Evolutionary conservation across 352 stramenopile species (phyloP), one percentile per base, ranked within the genome.

Genomic region (Pythium brassicae): DNA sequence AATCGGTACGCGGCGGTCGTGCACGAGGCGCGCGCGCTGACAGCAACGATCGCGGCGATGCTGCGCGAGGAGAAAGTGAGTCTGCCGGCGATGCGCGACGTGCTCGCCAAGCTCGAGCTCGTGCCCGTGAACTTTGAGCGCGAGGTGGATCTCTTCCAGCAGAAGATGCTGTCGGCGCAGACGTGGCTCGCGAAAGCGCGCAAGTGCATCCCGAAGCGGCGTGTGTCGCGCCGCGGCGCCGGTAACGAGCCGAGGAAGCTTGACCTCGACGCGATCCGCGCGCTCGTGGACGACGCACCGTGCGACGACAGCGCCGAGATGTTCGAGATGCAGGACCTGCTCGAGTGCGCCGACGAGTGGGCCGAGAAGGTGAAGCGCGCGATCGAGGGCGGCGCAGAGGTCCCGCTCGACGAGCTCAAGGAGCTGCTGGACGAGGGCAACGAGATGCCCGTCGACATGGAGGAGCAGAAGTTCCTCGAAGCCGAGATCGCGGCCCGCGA

Each of bases 291-390:
- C n/a, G 82, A 92, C 59, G 84, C 83, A n/a, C 86, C 86, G 0
- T 92, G 82, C 63, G 83, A 94, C 55, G 84, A 91, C 50, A 94
- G 76, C 44, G 75, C 71, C 10, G 86, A 95, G 49, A 86, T 93
- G 67, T 93, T 90, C 61, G 86, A 95, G 63, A 95, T 95, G 83
- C 83, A 95, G 57, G 86, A 94, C 26, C 62, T 95, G n/a, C 63
- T 95, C 8, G 83, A 84, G 56, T 95, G 85, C 66, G 86, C 86
- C 3, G 83, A 94, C 53, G 82, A 86, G 42, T 95, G 86, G 86
- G 80, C 82, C 8, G 66, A 79, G 7, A 89, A 89, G 49, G 83
- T 95, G 20, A 83, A 83, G 35, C 53, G 71, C 8, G 84, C 86
- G n/a, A 89, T 95, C 40, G 80, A 91, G 61, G 74, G 74, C 29